Evolutionary conservation across 176 grass and related monocot species (phyloP).

Genomic region (Eremochloa ophiuroides): DNA sequence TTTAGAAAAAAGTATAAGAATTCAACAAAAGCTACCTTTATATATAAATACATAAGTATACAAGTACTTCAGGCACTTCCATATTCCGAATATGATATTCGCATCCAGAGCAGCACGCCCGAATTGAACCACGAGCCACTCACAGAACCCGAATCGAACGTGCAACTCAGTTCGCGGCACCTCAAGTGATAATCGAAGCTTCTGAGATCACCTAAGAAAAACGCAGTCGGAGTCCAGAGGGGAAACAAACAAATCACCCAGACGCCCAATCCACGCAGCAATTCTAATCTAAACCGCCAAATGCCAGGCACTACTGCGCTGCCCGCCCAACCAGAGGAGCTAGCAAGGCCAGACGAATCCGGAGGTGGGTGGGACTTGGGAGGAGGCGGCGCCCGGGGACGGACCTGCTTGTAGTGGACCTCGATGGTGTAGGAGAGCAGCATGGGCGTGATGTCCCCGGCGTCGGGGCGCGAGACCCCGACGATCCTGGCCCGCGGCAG

Average conservation of each 20-base stretch:
- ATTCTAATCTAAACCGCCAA: not conserved
- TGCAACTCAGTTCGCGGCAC: not conserved
- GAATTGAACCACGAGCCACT: not conserved
- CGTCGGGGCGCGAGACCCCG: slow-evolving; percentile 60
- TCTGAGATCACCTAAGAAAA: not conserved
- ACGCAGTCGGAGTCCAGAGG: not conserved
- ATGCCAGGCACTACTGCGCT: not conserved
- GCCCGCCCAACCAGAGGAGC: not conserved
- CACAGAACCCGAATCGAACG: not conserved
- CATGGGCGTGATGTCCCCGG: slow-evolving; percentile 77
- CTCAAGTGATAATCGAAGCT: not conserved
- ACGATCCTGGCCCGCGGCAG: slow-evolving; percentile 63
- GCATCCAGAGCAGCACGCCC: not conserved
- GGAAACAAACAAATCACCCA: slow-evolving; percentile 13
- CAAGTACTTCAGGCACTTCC: not conserved
- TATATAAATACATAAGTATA: not conserved
- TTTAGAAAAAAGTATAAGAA: not conserved
- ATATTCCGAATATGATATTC: not conserved
- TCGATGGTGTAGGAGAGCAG: slow-evolving; percentile 85
- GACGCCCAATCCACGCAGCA: not conserved
- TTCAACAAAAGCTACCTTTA: not conserved
- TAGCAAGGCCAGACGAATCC: not conserved
- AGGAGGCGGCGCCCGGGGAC: not conserved
- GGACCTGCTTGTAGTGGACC: slow-evolving; percentile 80
- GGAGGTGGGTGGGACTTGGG: no score